A percentile compares a stretch with the other conserved stretches of the same genome.
Conservation (phyloP, 2,329 filamentous ascomycete species). For the Fusarium falciforme region DNA sequence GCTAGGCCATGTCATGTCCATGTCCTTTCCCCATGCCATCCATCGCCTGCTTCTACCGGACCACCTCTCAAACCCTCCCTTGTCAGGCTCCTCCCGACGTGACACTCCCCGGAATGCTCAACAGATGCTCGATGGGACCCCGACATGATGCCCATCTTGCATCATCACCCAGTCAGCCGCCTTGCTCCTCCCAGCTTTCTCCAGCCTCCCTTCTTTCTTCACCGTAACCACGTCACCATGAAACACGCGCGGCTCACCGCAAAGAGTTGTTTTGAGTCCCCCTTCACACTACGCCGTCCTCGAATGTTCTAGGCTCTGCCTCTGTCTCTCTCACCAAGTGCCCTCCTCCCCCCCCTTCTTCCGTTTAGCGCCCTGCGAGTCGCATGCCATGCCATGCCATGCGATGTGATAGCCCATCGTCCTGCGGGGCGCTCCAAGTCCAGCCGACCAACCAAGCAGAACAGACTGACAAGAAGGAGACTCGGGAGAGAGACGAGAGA, state of each 20-base stretch:
- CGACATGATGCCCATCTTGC: conserved; percentile 21
- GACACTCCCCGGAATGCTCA: not conserved
- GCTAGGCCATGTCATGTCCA: conserved; percentile 17
- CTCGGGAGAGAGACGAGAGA: not conserved
- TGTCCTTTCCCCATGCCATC: not conserved
- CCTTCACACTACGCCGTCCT: not conserved
- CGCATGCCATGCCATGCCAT: conserved; percentile 32
- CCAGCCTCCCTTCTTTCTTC: conserved; percentile 16
- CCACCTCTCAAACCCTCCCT: conserved; percentile 10
- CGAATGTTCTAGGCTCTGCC: conserved; percentile 9
- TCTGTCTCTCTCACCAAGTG: not conserved
- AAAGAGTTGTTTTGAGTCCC: conserved; percentile 6
- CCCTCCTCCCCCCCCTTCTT: not conserved
- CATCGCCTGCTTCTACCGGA: not conserved
- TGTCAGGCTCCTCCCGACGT: conserved; percentile 24
- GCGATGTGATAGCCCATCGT: conserved; percentile 8
- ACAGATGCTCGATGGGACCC: conserved; percentile 16
- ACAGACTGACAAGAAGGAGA: not conserved
- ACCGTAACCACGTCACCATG: conserved; percentile 42
- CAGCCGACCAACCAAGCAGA: conserved; percentile 12
- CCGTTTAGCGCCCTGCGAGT: conserved; percentile 34
- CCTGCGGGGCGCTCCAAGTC: conserved; percentile 15
- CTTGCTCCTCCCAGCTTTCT: conserved; percentile 4
- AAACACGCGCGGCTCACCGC: conserved; percentile 35
- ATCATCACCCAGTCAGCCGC: conserved; percentile 11